phyloP scores from a whole-genome alignment of 75 land plant species.

The Isoetes taiwanensis region DNA sequence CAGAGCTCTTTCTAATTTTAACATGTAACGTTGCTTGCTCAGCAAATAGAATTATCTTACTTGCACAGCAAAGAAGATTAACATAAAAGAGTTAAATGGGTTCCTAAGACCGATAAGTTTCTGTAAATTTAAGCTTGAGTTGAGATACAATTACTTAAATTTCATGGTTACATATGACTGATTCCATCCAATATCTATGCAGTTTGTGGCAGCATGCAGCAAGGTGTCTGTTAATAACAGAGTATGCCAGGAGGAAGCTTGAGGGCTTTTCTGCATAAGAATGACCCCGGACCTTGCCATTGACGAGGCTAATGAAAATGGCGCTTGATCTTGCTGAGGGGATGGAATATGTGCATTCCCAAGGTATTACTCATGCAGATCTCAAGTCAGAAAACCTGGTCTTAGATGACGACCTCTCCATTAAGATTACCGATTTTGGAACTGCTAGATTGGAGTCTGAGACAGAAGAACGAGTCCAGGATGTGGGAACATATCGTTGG shows the following conservation, averaged over 20 bases:
- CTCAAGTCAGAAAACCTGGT: conserved; percentile 63
- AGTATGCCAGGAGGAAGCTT: conserved; percentile 75
- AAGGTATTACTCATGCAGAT: conserved; percentile 58
- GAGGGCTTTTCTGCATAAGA: conserved; percentile 42
- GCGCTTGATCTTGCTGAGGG: conserved; percentile 60
- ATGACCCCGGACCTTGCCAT: conserved; percentile 28
- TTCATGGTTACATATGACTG: too few species aligned
- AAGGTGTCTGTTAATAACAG: conserved; percentile 63
- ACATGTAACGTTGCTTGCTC: too few species aligned
- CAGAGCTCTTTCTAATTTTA: too few species aligned
- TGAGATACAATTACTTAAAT: too few species aligned
- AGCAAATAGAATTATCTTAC: too few species aligned
- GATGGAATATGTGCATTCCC: conserved; percentile 63
- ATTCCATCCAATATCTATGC: too few species aligned
- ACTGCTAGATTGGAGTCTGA: conserved; percentile 50
- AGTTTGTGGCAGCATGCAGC: conserved; percentile 63
- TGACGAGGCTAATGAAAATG: conserved; percentile 25
- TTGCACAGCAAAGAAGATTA: too few species aligned
- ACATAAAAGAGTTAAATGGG: too few species aligned
- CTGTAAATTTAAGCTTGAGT: too few species aligned
- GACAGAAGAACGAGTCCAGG: conserved; percentile 9
- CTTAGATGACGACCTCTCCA: conserved; percentile 23
- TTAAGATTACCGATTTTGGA: conserved; percentile 71
- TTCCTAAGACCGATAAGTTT: too few species aligned
- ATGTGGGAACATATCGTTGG: conserved; percentile 63